These are phyloP conservation scores for Colletotrichum falcatum DNA, from an alignment of 2,329 filamentous ascomycete genomes.

Conservation along the genomic window DNA sequence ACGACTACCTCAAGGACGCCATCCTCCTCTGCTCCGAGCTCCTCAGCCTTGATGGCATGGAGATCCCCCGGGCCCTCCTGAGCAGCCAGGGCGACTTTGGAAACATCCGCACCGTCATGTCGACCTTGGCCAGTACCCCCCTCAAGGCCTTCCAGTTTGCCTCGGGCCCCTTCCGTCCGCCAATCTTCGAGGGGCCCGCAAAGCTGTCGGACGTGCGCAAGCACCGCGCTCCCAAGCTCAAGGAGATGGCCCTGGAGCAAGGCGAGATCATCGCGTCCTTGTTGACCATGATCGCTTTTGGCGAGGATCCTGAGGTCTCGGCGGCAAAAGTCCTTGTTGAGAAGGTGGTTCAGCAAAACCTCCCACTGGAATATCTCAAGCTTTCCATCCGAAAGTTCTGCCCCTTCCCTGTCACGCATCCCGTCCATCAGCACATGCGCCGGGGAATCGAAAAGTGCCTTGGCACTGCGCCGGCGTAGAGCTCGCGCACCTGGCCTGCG, in stretches of 20 bases:
- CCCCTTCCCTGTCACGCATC: background rate
- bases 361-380: background rate
- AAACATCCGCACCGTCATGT: background rate
- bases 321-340: background rate
- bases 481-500: background rate
- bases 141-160: background rate
- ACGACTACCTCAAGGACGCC: background rate
- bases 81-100: background rate
- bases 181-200: background rate
- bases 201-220: background rate
- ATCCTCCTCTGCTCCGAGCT: background rate
- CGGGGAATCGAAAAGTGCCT: background rate
- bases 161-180: background rate
- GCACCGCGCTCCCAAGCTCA: background rate
- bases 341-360: background rate
- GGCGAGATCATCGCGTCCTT: background rate
- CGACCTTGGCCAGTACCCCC: background rate
- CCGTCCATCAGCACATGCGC: background rate
- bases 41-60: too few species aligned
- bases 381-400: background rate
- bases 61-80: background rate
- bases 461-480: background rate
- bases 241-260: background rate
- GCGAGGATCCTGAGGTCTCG: too few species aligned
- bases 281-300: background rate